A percentile compares a stretch with the other conserved stretches of the same genome.
Evolutionary conservation across 805 yeast genomes (phyloP).

Genomic region (Metschnikowia shivogae): DNA sequence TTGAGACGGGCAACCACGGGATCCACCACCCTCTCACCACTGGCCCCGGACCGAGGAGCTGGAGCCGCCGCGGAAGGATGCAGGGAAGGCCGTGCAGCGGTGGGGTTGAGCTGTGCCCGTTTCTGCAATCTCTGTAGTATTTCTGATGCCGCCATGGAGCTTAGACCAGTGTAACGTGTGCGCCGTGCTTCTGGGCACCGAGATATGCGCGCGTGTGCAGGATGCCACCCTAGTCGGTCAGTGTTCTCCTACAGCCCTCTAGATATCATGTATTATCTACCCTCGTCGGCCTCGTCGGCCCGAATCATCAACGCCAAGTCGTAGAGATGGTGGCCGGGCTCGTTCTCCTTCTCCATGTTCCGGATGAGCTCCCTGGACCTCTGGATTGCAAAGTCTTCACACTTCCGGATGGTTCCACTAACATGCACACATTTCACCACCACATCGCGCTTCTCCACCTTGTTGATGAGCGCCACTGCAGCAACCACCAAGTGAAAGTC

Average conservation of each 20-base stretch:
- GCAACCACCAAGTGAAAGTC: conserved; percentile 60
- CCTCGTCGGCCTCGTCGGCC: conserved; percentile 1
- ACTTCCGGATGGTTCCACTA: conserved; percentile 83
- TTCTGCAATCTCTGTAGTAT: conserved; percentile 30
- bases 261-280: neutral
- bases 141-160: conserved; percentile 26
- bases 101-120: neutral
- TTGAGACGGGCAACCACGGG: conserved; percentile 70
- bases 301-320: conserved; percentile 14
- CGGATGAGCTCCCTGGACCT: conserved; percentile 39
- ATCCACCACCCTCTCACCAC: conserved; percentile 39
- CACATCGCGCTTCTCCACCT: conserved; percentile 46
- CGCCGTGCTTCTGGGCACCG: neutral
- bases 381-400: conserved; percentile 64
- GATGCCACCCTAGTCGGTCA: neutral
- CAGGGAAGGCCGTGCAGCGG: neutral
- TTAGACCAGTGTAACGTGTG: neutral
- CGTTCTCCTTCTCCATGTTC: conserved; percentile 14
- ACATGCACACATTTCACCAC: conserved; percentile 62
- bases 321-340: conserved; percentile 6
- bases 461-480: conserved; percentile 55
- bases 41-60: neutral
- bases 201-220: conserved; percentile 1
- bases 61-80: neutral
- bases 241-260: neutral